Base-by-base conservation (phyloP, 495 filamentous ascomycete genomes). In the Trichoderma virens region DNA sequence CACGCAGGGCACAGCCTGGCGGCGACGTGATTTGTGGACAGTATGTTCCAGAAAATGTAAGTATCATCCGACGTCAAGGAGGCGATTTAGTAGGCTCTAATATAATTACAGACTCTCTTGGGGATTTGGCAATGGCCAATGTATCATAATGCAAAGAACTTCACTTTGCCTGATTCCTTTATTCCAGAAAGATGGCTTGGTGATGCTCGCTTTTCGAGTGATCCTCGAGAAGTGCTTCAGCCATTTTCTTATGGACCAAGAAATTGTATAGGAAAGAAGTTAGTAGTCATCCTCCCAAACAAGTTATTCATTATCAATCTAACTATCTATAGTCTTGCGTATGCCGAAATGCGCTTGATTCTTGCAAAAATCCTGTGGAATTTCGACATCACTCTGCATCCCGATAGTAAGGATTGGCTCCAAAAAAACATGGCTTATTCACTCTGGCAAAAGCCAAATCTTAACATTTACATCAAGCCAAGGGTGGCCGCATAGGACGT, bases 201-300 rank as follows among this genome's bases (percentile, higher is more conserved):
- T 3, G 70, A 79, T 51, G 66, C 71, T 18, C 69, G 67, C 16
- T 86, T 81, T 65, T 70, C 68, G 3, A 68, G 70, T 45, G 86
- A 89, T 67, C 67, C 76, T 14, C 71, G 70, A 38, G 77, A 78
- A 5, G 79, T 76, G 0, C 72, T 81, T 16, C 78, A 83, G 65
- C 83, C 86, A 1, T 90, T 89, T 63, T 76, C 77, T 31, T 30
- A 81, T 31, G 86, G 87, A 0, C 78, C 81, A 1, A 70, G 87
- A 23, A 83, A 86, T 67, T 89, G 86, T 64, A 73, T 88, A 38
- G 86, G 86, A n/a, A 75, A 74, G 47, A 81, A 82, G 79, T 84
- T 69, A 69, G 81, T 77, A 6, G 6, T 16, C 27, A 60, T 39
- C 30, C 63, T 63, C 6, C 47, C 60, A 28, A 30, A 11, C 60